Evolutionary conservation across 2,329 filamentous ascomycete genomes (phyloP).

Genomic region (Blumeria graminis): DNA sequence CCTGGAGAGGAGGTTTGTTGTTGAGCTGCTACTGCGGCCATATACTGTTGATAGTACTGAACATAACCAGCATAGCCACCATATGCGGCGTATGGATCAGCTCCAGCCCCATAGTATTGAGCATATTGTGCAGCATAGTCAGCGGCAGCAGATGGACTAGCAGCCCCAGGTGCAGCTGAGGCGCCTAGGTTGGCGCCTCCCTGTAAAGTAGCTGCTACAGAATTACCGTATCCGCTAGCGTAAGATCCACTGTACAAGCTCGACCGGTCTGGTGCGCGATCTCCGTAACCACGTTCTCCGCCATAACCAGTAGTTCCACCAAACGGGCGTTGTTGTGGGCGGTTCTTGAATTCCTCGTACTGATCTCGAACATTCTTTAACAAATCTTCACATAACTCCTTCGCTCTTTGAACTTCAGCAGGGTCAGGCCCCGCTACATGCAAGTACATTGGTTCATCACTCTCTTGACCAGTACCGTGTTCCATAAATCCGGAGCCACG

Average conservation of each 20-base stretch:
- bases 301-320: constrained; percentile 21
- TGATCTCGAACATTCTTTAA: constrained; percentile 68
- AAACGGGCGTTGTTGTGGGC: constrained; percentile 38
- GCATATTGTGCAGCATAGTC: constrained; percentile 68
- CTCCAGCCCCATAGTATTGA: constrained; percentile 44
- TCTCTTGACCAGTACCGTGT: constrained; percentile 64
- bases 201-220: constrained; percentile 12
- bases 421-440: constrained; percentile 84
- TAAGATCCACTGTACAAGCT: constrained; percentile 18
- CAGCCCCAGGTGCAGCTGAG: constrained; percentile 20
- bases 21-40: constrained; percentile 26
- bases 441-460: constrained; percentile 88
- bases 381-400: constrained; percentile 71
- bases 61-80: constrained; percentile 62
- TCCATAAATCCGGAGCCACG: constrained; percentile 89
- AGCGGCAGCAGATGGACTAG: constrained; percentile 20
- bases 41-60: constrained; percentile 54
- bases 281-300: constrained; percentile 24
- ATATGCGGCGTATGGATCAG: constrained; percentile 74
- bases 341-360: constrained; percentile 76
- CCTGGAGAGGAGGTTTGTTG: constrained; percentile 21
- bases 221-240: constrained; percentile 19
- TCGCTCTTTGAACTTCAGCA: constrained; percentile 64
- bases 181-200: constrained; percentile 15
- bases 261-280: constrained; percentile 24